Conservation (phyloP, 441 rosid species). For the Flueggea neowawraea region DNA sequence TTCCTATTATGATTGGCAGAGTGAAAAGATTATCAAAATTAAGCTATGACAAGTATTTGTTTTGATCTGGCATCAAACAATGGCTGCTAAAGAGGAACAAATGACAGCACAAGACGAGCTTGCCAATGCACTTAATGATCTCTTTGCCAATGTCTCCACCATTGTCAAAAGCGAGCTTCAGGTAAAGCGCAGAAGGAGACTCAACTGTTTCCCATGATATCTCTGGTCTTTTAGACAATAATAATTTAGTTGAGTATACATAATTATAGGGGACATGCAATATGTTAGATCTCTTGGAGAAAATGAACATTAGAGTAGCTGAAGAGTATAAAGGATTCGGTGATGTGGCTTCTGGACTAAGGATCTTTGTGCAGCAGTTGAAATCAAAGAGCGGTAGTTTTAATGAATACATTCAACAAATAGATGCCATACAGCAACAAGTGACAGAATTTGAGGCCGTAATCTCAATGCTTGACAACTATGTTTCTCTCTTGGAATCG, state of each 20-base stretch:
- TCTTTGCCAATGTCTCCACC: slow-evolving; percentile 59
- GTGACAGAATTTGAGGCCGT: slow-evolving; percentile 80
- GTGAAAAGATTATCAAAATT: too few relatives aligned
- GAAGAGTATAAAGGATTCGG: slow-evolving; percentile 70
- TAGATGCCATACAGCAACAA: slow-evolving; percentile 71
- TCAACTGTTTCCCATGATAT: not conserved
- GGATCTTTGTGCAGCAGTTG: slow-evolving; percentile 76
- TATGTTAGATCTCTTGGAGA: slow-evolving; percentile 68
- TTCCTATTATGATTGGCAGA: too few relatives aligned
- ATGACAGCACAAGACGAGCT: slow-evolving; percentile 39
- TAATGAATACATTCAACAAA: slow-evolving; percentile 68
- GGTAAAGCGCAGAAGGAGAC: slow-evolving; percentile 29
- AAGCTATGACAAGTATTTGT: too few relatives aligned
- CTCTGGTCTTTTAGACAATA: not conserved
- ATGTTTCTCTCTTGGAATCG: slow-evolving; percentile 70
- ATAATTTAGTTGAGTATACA: not conserved
- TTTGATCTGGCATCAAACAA: not conserved
- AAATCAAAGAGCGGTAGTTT: slow-evolving; percentile 58
- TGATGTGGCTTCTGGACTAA: slow-evolving; percentile 75
- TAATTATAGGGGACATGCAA: slow-evolving; percentile 57
- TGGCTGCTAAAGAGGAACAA: slow-evolving; percentile 16
- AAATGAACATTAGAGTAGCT: slow-evolving; percentile 74
- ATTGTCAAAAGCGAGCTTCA: slow-evolving; percentile 84
- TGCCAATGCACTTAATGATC: slow-evolving; percentile 59
- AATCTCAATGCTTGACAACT: slow-evolving; percentile 73